Base-by-base conservation (phyloP, 2,329 filamentous ascomycete species). In the Fusarium sp. region DNA sequence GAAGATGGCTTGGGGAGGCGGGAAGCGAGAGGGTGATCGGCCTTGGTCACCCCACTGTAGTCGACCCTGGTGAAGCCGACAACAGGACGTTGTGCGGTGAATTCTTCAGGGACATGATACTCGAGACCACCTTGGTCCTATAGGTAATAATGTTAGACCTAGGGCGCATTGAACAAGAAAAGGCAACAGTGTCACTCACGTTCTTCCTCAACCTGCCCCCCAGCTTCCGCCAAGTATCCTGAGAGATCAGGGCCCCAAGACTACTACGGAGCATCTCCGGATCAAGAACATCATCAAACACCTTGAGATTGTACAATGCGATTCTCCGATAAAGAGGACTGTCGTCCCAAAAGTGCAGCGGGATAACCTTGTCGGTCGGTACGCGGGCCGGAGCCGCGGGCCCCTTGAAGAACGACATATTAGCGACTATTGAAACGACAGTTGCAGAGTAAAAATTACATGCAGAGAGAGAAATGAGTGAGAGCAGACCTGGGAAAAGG, bases 251-350 rank as follows among this genome's bases (percentile, higher is more conserved):
- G 8, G n/a, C n/a, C 50, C 69, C 69, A 14, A 69, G 69, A 20
- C 58, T 62, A 14, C 29, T 24, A 10, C 69, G 66, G n/a, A 69
- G 66, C 62, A 45, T 71, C 35, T 60, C 52, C 3, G 69, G 62
- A 33, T 68, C 66, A 1, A 71, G 69, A 2, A 64, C 62, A 43
- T 65, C 66, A 29, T 69, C 61, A 41, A 71, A 69, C 13, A 69
- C 69, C 18, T 64, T 69, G 4, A 64, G 39, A 20, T 69, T 69
- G 56, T 69, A 69, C 6, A 71, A n/a, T 2, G 57, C 62, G 27
- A 69, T 69, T 14, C 69, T 45, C 45, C 62, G 50, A 58, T 69
- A 65, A 5, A 69, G 14, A 2, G 66, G 69, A 14, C 58, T 71
- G 16, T 71, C 66, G 41, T 68, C 60, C 64, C 64, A 69, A 35